A percentile compares a stretch with the other conserved stretches of the same genome.
Conservation (phyloP, 2,329 filamentous ascomycete genomes). For the Ustilaginoidea virens region DNA sequence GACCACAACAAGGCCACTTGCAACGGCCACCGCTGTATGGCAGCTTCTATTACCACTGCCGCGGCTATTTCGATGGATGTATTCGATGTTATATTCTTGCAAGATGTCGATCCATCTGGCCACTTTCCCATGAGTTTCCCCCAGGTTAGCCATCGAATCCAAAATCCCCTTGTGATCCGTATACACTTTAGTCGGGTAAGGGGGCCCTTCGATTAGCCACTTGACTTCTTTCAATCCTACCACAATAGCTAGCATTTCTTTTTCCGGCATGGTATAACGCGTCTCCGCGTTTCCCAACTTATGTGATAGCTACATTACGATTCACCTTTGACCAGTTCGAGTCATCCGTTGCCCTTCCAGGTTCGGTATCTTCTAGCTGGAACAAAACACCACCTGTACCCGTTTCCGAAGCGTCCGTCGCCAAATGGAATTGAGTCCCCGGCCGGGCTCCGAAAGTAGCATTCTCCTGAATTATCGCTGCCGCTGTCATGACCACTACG, state of each 20-base stretch:
- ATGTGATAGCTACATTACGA: background rate
- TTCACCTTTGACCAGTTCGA: background rate
- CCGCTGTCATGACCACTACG: no score
- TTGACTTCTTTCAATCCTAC: background rate
- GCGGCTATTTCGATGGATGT: background rate
- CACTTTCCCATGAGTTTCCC: background rate
- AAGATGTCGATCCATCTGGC: background rate
- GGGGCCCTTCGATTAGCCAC: background rate
- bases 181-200: background rate
- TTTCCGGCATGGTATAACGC: background rate
- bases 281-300: background rate
- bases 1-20: no score
- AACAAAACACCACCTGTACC: background rate
- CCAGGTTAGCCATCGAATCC: background rate
- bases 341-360: background rate
- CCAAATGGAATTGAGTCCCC: no score
- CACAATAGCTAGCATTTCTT: background rate
- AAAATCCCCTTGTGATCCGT: background rate
- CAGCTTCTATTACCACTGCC: no score
- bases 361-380: background rate
- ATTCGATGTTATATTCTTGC: background rate
- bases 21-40: no score
- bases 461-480: no score
- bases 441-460: no score
- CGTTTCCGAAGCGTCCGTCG: no score